These are phyloP conservation scores for Colletotrichum sp. DNA, from an alignment of 2,329 filamentous ascomycete genomes.

Conservation along the genomic window DNA sequence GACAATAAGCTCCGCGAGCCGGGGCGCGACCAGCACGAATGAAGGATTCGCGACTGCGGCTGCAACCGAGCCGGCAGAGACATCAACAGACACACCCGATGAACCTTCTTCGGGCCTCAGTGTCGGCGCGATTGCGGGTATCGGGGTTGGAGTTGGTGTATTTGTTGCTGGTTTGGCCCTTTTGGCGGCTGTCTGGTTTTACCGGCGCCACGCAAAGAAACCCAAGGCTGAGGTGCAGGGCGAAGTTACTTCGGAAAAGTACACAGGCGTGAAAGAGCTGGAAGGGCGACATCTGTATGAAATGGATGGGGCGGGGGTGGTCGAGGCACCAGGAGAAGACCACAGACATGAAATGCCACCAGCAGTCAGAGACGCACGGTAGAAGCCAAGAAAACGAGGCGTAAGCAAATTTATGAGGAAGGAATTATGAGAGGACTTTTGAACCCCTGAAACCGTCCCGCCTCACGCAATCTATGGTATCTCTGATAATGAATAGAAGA, in stretches of 20 bases:
- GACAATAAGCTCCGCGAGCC: neutral
- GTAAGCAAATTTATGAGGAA: neutral
- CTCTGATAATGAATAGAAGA: neutral
- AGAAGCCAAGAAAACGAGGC: neutral
- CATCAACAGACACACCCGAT: neutral
- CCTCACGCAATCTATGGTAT: constrained; percentile 11
- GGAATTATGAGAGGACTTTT: neutral
- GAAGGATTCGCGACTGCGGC: neutral
- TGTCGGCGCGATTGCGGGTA: neutral
- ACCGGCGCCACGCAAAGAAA: neutral
- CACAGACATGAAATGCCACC: neutral
- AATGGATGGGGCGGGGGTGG: neutral
- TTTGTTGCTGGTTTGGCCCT: neutral
- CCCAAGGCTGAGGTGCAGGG: neutral
- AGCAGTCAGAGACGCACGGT: neutral
- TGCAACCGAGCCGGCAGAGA: neutral
- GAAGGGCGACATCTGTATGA: neutral
- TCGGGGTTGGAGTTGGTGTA: neutral
- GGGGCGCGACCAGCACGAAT: neutral
- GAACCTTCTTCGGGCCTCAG: neutral
- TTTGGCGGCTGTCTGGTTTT: neutral
- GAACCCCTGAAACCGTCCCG: neutral
- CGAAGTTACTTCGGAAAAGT: neutral
- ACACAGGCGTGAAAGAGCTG: neutral
- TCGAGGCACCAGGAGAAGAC: neutral